These are phyloP conservation scores for Paraleonurus japonicus DNA, from an alignment of 257 asterid species.

Conservation along the genomic window DNA sequence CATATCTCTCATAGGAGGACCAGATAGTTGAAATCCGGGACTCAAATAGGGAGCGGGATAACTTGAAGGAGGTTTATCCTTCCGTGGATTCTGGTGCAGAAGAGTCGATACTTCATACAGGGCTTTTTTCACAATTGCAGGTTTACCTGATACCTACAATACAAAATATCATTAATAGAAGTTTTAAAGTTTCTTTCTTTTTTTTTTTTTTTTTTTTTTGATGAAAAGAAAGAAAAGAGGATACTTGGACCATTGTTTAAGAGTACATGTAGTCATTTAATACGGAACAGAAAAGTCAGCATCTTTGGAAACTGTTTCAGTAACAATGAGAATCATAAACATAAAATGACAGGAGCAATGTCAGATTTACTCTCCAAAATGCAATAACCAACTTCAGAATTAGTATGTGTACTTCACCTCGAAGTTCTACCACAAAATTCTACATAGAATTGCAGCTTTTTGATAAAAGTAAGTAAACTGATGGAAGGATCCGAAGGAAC, in stretches of 20 bases:
- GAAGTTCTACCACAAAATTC: background rate
- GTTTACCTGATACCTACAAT: slow-evolving; percentile 71
- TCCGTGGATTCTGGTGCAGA: slow-evolving; percentile 71
- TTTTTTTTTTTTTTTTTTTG: background rate
- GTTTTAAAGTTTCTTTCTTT: background rate
- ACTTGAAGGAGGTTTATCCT: slow-evolving; percentile 59
- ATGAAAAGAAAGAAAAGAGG: background rate
- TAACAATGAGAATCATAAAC: slow-evolving; percentile 6
- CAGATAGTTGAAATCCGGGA: slow-evolving; percentile 49
- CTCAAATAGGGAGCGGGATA: slow-evolving; percentile 37
- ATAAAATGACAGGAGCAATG: background rate
- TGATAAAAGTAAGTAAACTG: background rate
- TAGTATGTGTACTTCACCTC: background rate
- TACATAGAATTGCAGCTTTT: background rate
- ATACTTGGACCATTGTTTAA: slow-evolving; percentile 9
- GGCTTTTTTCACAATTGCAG: slow-evolving; percentile 57
- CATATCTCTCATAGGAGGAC: slow-evolving; percentile 47
- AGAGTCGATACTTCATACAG: slow-evolving; percentile 70
- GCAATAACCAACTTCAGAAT: slow-evolving; percentile 1
- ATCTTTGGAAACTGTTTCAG: background rate
- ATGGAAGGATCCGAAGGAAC: slow-evolving; percentile 7
- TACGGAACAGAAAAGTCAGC: background rate
- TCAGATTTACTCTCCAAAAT: slow-evolving; percentile 11
- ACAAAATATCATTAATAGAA: slow-evolving; percentile 30
- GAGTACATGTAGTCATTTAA: background rate